Evolutionary conservation across 2,329 filamentous ascomycete species (phyloP).

Genomic region (Epichloe elymi): DNA sequence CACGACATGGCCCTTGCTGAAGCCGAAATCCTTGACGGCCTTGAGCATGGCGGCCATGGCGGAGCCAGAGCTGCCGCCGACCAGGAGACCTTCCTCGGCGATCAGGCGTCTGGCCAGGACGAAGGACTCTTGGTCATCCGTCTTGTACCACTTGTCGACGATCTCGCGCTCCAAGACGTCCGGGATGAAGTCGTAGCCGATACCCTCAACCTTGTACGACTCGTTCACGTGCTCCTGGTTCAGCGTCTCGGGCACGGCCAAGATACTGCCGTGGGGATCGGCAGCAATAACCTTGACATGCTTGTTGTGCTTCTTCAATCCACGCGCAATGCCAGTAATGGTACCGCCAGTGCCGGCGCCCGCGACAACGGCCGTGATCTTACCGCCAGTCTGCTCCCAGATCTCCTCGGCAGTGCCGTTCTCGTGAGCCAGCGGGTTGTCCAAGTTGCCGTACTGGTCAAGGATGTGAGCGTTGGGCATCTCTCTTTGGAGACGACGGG

Average conservation of each 20-base stretch:
- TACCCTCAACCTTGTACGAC: conserved; percentile 94
- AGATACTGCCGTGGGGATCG: conserved; percentile 82
- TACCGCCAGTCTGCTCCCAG: conserved; percentile 78
- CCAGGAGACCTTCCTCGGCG: conserved; percentile 82
- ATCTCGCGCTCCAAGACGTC: conserved; percentile 71
- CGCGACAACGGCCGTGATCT: conserved; percentile 71
- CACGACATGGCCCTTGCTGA: conserved; percentile 72
- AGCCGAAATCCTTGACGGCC: conserved; percentile 62
- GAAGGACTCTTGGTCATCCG: conserved; percentile 84
- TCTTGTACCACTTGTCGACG: conserved; percentile 98
- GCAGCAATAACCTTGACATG: conserved; percentile 82
- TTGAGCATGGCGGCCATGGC: conserved; percentile 72
- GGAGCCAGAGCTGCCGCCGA: conserved; percentile 86
- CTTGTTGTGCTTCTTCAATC: conserved; percentile 75
- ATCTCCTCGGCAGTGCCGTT: conserved; percentile 91
- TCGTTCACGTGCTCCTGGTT: conserved; percentile 74
- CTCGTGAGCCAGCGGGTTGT: conserved; percentile 92
- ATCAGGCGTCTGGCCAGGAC: conserved; percentile 81
- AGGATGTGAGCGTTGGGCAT: conserved; percentile 94
- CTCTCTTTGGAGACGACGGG: conserved; percentile 79
- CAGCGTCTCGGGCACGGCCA: conserved; percentile 66
- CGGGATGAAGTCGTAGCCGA: conserved; percentile 96
- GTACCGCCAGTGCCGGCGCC: conserved; percentile 94
- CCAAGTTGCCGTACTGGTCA: conserved; percentile 83
- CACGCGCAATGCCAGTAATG: conserved; percentile 76